These are phyloP conservation scores for Dovyalis caffra DNA, from an alignment of 345 rosid species.

Conservation along the genomic window DNA sequence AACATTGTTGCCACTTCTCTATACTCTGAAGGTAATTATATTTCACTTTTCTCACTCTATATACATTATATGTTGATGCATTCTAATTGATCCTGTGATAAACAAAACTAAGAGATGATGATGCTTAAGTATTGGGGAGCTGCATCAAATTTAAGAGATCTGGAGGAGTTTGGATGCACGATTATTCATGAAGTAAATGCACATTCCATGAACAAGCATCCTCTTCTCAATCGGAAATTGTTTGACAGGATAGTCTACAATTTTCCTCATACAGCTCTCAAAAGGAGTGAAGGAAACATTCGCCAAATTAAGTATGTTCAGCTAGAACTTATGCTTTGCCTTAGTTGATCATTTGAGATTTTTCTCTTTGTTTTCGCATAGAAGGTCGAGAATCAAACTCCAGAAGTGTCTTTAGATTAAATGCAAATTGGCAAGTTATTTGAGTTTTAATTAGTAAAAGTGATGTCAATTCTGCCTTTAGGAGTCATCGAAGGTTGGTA, in stretches of 20 bases:
- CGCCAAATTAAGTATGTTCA: constrained; percentile 26
- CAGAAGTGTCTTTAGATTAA: too few relatives aligned
- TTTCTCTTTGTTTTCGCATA: not conserved
- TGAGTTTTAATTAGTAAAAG: too few relatives aligned
- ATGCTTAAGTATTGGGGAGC: not conserved
- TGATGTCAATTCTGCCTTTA: constrained; percentile 4
- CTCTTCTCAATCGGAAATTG: not conserved
- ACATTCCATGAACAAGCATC: constrained; percentile 19
- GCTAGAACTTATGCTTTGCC: too few relatives aligned
- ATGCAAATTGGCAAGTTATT: too few relatives aligned
- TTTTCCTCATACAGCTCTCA: too few relatives aligned
- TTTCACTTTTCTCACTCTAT: too few relatives aligned
- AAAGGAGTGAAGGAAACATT: too few relatives aligned
- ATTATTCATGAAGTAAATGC: constrained; percentile 33
- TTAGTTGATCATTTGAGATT: not conserved
- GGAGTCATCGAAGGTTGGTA: constrained; percentile 39
- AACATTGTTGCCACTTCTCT: constrained; percentile 51
- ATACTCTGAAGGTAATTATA: constrained; percentile 29
- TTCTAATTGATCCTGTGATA: too few relatives aligned
- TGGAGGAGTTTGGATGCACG: constrained; percentile 31
- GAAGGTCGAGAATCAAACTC: too few relatives aligned
- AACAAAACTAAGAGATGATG: too few relatives aligned
- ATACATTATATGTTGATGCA: too few relatives aligned
- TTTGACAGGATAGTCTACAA: constrained; percentile 41
- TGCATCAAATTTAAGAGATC: constrained; percentile 16